Evolutionary conservation across 768 basidiomycete genomes (phyloP), one percentile per base, ranked within the genome.

Genomic region (Lactarius sp.): DNA sequence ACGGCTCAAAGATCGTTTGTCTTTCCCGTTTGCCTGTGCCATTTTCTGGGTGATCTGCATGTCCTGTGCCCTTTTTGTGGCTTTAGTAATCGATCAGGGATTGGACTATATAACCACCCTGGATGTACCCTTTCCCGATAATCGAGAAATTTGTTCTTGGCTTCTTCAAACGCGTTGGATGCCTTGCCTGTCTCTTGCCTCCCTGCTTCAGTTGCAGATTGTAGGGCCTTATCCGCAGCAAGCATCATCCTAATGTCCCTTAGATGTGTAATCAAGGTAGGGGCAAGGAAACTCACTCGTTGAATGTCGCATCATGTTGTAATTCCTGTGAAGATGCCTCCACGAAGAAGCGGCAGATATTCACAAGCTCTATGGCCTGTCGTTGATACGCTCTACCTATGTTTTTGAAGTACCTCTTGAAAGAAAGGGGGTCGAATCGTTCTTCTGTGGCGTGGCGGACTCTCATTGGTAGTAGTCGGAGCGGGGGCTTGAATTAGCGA

Each of bases 321-420:
- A n/a, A 12, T 16, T 13, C 36, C 0, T 44, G 42, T 2, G 27
- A 27, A 27, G 27, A 27, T 27, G 27, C 27, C 27, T 27, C 27
- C 27, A 27, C 27, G 27, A 27, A 56, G 10, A 47, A 3, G 7
- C 52, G 60, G 13, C 60, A 61, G 16, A 47, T 53, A 9, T 18
- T 54, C 34, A 61, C 60, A 3, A 61, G 16, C 22, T 54, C 60
- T 61, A 61, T 49, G 20, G 60, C 60, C 36, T 61, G 60, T 31
- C 60, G 42, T 27, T 61, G 60, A 18, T 61, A 61, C n/a, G 41
- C 59, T 22, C 59, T 52, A 12, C 51, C 59, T 1, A 13, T 52
- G 22, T 20, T 20, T 33, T 47, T 54, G 44, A 61, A 14, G 44
- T 61, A 61, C 20, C 18, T 47, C 20, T 18, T 10, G 34, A 61